phyloP scores from a whole-genome alignment of 1,139 yeast genomes.

The Geotrichum siamense region DNA sequence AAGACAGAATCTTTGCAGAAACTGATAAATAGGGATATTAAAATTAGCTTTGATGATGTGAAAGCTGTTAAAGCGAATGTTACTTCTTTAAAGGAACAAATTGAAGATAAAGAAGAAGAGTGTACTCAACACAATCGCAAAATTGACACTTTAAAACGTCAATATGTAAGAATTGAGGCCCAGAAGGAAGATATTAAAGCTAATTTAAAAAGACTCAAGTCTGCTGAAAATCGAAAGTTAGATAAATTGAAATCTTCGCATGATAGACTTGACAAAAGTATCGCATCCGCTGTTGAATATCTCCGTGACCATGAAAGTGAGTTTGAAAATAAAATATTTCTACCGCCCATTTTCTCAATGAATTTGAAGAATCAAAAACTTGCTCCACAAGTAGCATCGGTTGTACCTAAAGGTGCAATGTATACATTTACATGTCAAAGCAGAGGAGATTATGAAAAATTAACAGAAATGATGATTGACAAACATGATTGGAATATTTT shows the following conservation, averaged over 20 bases:
- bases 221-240: conserved; percentile 21
- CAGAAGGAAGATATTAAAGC: conserved; percentile 1
- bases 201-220: conserved; percentile 20
- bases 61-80: too few species aligned
- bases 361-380: conserved; percentile 44
- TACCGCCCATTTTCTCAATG: conserved; percentile 72
- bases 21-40: too few species aligned
- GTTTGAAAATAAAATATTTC: conserved; percentile 45
- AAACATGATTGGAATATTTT: conserved; percentile 37
- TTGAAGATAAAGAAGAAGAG: conserved; percentile 33
- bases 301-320: conserved; percentile 36
- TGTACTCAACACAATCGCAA: conserved; percentile 43
- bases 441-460: conserved; percentile 40
- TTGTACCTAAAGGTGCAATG: conserved; percentile 48
- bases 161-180: conserved; percentile 15
- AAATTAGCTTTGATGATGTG: too few species aligned
- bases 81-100: too few species aligned
- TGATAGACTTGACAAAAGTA: conserved; percentile 18
- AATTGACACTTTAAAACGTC: conserved; percentile 36
- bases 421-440: conserved; percentile 48
- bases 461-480: conserved; percentile 41
- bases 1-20: background rate
- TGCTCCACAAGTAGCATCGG: conserved; percentile 49
- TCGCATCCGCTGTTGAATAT: conserved; percentile 37
- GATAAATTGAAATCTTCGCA: conserved; percentile 19